Conservation (phyloP, 768 basidiomycete species). For the Austroboletus festivus region DNA sequence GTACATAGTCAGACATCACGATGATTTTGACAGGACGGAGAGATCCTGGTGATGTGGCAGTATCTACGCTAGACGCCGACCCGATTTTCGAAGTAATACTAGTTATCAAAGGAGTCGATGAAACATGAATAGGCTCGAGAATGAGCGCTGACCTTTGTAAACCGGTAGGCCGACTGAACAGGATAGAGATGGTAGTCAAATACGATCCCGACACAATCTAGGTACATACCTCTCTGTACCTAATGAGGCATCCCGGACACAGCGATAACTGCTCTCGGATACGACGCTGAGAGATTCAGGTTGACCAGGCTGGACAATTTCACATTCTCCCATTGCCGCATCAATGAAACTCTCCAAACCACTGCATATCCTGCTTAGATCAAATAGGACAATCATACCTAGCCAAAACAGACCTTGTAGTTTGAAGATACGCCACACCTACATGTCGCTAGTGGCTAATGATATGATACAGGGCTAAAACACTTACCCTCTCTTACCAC, state of each 20-base stretch:
- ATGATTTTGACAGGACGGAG: constrained; percentile 30
- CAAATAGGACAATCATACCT: not conserved
- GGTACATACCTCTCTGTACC: constrained; percentile 10
- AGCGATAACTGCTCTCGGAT: constrained; percentile 23
- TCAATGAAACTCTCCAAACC: not conserved
- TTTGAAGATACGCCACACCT: constrained; percentile 21
- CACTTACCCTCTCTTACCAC: constrained; percentile 11
- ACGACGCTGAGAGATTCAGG: constrained; percentile 20
- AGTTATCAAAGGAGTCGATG: not conserved
- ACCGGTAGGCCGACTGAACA: constrained; percentile 6
- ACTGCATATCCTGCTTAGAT: constrained; percentile 1
- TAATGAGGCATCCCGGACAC: constrained; percentile 6
- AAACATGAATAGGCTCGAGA: not conserved
- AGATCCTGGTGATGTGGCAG: constrained; percentile 6
- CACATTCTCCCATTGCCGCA: no score
- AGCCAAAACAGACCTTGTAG: constrained; percentile 10
- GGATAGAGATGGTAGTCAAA: not conserved
- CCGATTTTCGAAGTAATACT: constrained; percentile 22
- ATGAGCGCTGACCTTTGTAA: constrained; percentile 16
- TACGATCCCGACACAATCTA: not conserved
- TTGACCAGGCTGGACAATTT: no score
- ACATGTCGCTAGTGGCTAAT: not conserved
- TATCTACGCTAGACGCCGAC: not conserved
- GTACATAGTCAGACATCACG: constrained; percentile 32
- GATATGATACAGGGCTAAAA: not conserved